A percentile compares a stretch with the other conserved stretches of the same genome.
phyloP scores from a whole-genome alignment of 2,329 filamentous ascomycete genomes.

The Fusarium continuum region DNA sequence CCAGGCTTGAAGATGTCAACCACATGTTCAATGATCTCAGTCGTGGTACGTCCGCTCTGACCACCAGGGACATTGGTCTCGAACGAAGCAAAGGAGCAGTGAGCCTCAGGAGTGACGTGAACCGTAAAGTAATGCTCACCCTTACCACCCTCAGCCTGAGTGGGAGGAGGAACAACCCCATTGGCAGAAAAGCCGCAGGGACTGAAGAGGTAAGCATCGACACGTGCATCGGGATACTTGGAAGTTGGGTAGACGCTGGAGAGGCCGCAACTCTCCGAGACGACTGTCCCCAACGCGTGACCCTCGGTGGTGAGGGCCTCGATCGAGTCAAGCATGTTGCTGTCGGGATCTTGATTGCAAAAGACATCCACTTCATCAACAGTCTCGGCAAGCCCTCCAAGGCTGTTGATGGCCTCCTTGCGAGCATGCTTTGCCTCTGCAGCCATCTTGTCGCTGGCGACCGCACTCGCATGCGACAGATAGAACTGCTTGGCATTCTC shows the following conservation, averaged over 20 bases:
- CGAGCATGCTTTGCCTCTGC: constrained; percentile 72
- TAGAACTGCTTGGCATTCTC: constrained; percentile 78
- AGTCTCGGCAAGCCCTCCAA: constrained; percentile 65
- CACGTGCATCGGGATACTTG: constrained; percentile 89
- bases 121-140: constrained; percentile 95
- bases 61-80: constrained; percentile 96
- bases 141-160: constrained; percentile 54
- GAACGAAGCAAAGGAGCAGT: constrained; percentile 97
- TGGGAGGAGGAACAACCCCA: constrained; percentile 84
- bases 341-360: constrained; percentile 70
- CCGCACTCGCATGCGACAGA: constrained; percentile 79
- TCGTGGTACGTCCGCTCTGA: constrained; percentile 87
- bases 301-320: constrained; percentile 90
- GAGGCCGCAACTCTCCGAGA: constrained; percentile 89
- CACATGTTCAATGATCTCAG: constrained; percentile 91
- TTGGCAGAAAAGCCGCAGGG: constrained; percentile 98
- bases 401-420: constrained; percentile 65
- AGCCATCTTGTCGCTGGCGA: constrained; percentile 83
- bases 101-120: constrained; percentile 95
- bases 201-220: constrained; percentile 96
- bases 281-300: constrained; percentile 89
- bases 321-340: constrained; percentile 64
- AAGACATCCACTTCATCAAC: constrained; percentile 82
- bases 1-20: constrained; percentile 96
- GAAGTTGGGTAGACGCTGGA: constrained; percentile 87